Evolutionary conservation across 768 basidiomycete genomes (phyloP).

Genomic region (Suillus luteus): DNA sequence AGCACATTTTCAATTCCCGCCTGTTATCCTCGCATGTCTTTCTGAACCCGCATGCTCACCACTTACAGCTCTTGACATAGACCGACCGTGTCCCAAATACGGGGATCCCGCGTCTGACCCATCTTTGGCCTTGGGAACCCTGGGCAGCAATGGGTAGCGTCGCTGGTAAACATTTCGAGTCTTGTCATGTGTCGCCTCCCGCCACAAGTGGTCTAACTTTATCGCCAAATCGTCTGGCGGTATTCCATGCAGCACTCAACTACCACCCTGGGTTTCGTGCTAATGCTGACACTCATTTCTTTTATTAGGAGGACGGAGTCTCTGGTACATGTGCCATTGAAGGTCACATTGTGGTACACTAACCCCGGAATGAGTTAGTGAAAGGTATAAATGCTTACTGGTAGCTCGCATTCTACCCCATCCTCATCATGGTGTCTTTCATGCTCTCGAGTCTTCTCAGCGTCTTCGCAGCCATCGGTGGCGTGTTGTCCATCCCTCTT

Average conservation of each 20-base stretch:
- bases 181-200: constrained; percentile 1
- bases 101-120: neutral
- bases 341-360: neutral
- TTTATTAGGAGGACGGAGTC: neutral
- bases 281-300: neutral
- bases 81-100: neutral
- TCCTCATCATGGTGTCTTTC: constrained; percentile 11
- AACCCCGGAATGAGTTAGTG: neutral
- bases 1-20: neutral
- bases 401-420: neutral
- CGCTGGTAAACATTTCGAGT: neutral
- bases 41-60: constrained; percentile 1
- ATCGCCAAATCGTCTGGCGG: neutral
- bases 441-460: constrained; percentile 4
- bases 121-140: neutral
- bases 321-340: constrained; percentile 1
- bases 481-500: constrained; percentile 4
- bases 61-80: no score
- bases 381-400: constrained; percentile 10
- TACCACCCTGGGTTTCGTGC: neutral
- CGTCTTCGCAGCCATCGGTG: constrained; percentile 5
- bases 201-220: neutral
- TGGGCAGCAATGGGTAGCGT: no score
- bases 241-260: neutral
- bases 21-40: neutral